Evolutionary conservation across 2,329 filamentous ascomycete genomes (phyloP).

Genomic region (Penicillium italicum): DNA sequence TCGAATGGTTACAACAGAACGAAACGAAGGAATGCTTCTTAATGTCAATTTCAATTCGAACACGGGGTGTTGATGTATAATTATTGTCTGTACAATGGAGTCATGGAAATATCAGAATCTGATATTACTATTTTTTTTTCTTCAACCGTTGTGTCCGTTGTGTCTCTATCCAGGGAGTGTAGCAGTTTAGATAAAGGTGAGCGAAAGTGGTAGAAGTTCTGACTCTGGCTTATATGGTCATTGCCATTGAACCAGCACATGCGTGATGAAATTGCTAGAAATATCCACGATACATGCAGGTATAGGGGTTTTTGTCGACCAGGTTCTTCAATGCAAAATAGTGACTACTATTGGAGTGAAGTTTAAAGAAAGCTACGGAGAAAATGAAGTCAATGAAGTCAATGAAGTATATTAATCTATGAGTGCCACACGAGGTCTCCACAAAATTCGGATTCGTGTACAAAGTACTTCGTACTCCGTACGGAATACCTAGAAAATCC

Average conservation of each 20-base stretch:
- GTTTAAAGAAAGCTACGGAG: not conserved
- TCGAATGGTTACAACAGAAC: not conserved
- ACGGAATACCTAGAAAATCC: not conserved
- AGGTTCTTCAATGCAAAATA: not conserved
- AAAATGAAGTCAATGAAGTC: too few relatives aligned
- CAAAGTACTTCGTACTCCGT: not conserved
- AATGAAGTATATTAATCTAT: not conserved
- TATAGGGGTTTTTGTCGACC: not conserved
- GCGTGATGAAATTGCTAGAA: not conserved
- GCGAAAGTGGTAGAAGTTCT: not conserved
- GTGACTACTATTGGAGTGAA: too few relatives aligned
- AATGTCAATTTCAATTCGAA: slow-evolving; percentile 2
- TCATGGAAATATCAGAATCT: not conserved
- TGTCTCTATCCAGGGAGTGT: too few relatives aligned
- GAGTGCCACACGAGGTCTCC: not conserved
- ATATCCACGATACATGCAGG: not conserved
- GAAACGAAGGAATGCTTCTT: slow-evolving; percentile 11
- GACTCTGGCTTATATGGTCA: not conserved
- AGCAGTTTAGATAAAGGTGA: not conserved
- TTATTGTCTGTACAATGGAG: slow-evolving; percentile 1
- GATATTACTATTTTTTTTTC: not conserved
- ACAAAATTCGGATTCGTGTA: not conserved
- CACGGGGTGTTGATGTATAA: slow-evolving; percentile 5
- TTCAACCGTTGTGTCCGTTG: too few relatives aligned
- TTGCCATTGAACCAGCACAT: not conserved